These are phyloP conservation scores for Xylaria digitata DNA, from an alignment of 2,329 filamentous ascomycete genomes.

Conservation along the genomic window DNA sequence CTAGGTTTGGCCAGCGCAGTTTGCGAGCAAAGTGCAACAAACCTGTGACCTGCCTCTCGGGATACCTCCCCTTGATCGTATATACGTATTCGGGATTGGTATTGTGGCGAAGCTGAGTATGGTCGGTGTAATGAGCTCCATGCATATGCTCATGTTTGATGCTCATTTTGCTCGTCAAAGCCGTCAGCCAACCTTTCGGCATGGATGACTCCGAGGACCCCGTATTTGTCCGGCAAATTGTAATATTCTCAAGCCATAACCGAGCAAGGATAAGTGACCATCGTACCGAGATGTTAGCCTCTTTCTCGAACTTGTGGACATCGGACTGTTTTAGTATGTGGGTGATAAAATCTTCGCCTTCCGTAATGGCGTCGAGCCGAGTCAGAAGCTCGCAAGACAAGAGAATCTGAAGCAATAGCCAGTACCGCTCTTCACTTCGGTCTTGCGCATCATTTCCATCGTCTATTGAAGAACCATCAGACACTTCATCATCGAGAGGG, in stretches of 20 bases:
- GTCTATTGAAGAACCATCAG: conserved; percentile 63
- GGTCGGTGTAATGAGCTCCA: conserved; percentile 52
- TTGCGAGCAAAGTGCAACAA: conserved; percentile 72
- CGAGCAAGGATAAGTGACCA: conserved; percentile 75
- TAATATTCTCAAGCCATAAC: conserved; percentile 76
- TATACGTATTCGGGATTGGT: conserved; percentile 54
- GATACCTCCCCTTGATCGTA: conserved; percentile 65
- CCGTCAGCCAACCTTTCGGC: conserved; percentile 65
- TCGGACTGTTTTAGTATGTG: conserved; percentile 66
- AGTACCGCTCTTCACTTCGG: conserved; percentile 71
- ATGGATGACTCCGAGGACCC: conserved; percentile 50
- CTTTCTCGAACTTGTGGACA: conserved; percentile 70
- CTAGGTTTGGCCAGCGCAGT: conserved; percentile 71
- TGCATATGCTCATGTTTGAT: conserved; percentile 54
- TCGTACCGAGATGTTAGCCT: conserved; percentile 70
- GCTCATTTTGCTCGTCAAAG: conserved; percentile 66
- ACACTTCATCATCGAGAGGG: conserved; percentile 62
- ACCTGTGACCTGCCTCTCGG: conserved; percentile 69
- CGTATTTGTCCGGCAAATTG: conserved; percentile 61
- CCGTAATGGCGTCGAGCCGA: conserved; percentile 71
- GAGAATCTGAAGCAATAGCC: conserved; percentile 74
- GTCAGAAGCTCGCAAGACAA: conserved; percentile 74
- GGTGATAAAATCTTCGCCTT: conserved; percentile 66
- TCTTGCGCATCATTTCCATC: conserved; percentile 62
- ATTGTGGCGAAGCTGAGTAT: conserved; percentile 53